These are phyloP conservation scores for Alternaria postmessia DNA, from an alignment of 2,329 filamentous ascomycete genomes.

Conservation along the genomic window DNA sequence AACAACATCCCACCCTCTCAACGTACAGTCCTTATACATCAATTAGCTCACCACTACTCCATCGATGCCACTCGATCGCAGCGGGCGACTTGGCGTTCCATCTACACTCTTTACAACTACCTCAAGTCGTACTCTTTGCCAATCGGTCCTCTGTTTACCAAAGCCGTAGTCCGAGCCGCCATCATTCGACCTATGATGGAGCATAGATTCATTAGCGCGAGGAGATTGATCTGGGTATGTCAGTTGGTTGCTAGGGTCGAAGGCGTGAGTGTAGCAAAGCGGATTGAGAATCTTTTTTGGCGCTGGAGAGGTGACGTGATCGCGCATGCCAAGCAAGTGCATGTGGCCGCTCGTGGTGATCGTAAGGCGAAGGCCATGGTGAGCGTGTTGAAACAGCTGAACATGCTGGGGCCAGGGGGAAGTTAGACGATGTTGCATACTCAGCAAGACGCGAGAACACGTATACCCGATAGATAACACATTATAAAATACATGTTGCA, in stretches of 20 bases:
- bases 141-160: conserved; percentile 42
- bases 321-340: conserved; percentile 27
- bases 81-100: conserved; percentile 33
- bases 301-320: conserved; percentile 43
- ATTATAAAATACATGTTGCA: neutral
- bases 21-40: conserved; percentile 37
- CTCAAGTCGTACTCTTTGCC: conserved; percentile 27
- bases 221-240: conserved; percentile 42
- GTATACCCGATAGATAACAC: conserved; percentile 2
- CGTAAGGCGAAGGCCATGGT: conserved; percentile 34
- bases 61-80: conserved; percentile 31
- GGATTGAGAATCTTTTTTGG: conserved; percentile 39
- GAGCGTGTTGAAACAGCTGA: conserved; percentile 40
- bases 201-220: conserved; percentile 39
- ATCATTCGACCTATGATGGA: conserved; percentile 40
- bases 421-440: neutral
- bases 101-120: conserved; percentile 42
- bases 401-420: conserved; percentile 22
- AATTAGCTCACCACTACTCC: conserved; percentile 46
- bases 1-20: conserved; percentile 21
- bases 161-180: conserved; percentile 35
- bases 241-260: conserved; percentile 39
- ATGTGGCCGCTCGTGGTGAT: conserved; percentile 28
- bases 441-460: neutral
- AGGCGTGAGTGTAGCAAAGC: conserved; percentile 36